Base-by-base conservation (phyloP, 257 asterid genomes). In the Solanum peruvianum region DNA sequence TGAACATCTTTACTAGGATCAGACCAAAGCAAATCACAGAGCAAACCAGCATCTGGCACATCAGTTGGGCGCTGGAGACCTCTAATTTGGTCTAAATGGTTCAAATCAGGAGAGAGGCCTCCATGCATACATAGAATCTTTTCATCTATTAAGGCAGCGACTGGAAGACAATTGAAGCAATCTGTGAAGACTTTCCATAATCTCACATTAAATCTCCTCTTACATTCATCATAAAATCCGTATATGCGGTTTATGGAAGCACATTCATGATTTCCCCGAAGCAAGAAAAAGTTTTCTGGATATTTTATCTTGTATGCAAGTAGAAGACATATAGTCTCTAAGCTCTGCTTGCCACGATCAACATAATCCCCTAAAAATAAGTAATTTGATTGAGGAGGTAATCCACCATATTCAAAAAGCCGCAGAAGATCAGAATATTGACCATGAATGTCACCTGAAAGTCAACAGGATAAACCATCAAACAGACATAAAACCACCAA, bases 61-160 rank as follows among this genome's bases (percentile, higher is more conserved):
- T 90, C 92, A 41, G 92, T 86, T 25, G 90, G 92, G 10, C 92
- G 92, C 52, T 88, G 90, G 6, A 90, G 78, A 64, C 18, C 37
- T 85, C 90, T 90, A 7, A 90, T 88, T 80, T 90, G 92, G 88
- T 90, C 89, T 87, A 90, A 86, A 78, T 81, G 85, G 31, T 86
- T 71, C 88, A 90, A 83, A 86, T 89, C 91, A 42, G 91, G 91
- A 83, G 90, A 89, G 49, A 89, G 89, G 37, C 91, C 91, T 23
- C 91, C 91, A 25, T 89, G 91, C 91, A 89, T 89, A 83, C 91
- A 89, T 27, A 89, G 89, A 89, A 89, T 88, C 67, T 89, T 89
- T 72, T 89, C 91, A 75, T 89, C 91, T 82, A 89, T 86, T 56
- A 89, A 86, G 49, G 91, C 91, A 39, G 91, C 91, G n/a, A 89